Evolutionary conservation across 805 yeast genomes (phyloP).

Genomic region (Maudiozyma barnettii): DNA sequence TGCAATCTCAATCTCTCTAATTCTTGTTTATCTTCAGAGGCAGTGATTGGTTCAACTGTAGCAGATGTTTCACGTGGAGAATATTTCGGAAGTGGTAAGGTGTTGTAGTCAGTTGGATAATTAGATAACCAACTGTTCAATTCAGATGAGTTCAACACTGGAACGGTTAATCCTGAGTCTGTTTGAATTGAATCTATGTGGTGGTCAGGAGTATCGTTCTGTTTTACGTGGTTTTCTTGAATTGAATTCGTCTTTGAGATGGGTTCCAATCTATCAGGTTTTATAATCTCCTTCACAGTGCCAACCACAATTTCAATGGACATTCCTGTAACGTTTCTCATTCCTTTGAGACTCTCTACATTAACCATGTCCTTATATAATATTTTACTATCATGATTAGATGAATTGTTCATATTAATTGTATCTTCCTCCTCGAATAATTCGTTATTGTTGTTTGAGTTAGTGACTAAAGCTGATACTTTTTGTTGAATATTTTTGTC

Average conservation of each 20-base stretch:
- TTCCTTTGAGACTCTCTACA: constrained; percentile 68
- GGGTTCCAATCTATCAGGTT: not conserved
- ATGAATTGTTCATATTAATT: constrained; percentile 3
- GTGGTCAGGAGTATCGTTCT: not conserved
- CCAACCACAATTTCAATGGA: constrained; percentile 77
- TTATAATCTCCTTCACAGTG: constrained; percentile 32
- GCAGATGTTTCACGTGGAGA: constrained; percentile 5
- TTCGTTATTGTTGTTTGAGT: not conserved
- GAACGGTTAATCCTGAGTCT: not conserved
- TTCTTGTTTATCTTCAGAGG: constrained; percentile 32
- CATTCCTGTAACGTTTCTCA: constrained; percentile 70
- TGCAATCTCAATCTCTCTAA: constrained; percentile 31
- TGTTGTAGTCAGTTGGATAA: not conserved
- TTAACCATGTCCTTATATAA: constrained; percentile 44
- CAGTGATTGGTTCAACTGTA: not conserved
- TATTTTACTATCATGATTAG: constrained; percentile 22
- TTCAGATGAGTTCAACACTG: not conserved
- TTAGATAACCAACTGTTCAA: constrained; percentile 13
- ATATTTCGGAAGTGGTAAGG: constrained; percentile 15
- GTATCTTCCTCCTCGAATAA: not conserved
- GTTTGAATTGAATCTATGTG: not conserved
- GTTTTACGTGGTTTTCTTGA: too few relatives aligned
- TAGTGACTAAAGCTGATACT: constrained; percentile 8
- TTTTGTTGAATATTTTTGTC: constrained; percentile 12
- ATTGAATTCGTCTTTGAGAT: not conserved